phyloP scores from a whole-genome alignment of 1,284 basidiomycete genomes.

The Coniferiporia sulphurascens region DNA sequence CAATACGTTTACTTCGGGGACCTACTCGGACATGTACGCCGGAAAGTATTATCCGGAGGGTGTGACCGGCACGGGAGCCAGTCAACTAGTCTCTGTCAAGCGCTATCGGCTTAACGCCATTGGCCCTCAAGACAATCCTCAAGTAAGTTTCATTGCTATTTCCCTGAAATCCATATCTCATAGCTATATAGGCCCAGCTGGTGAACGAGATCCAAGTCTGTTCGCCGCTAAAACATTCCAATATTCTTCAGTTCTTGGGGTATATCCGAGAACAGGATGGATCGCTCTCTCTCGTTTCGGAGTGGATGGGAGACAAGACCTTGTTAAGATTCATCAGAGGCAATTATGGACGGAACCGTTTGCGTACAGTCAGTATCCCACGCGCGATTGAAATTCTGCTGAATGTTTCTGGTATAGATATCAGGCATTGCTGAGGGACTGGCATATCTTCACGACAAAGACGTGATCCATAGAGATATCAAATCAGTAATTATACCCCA shows the following conservation, averaged over 20 bases:
- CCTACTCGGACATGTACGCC: too few species aligned
- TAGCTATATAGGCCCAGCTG: neutral
- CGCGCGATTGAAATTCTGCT: too few species aligned
- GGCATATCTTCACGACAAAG: constrained; percentile 1
- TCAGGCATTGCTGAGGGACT: constrained; percentile 7
- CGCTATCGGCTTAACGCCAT: too few species aligned
- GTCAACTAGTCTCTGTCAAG: too few species aligned
- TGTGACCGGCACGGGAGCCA: too few species aligned
- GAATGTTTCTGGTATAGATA: neutral
- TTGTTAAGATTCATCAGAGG: neutral
- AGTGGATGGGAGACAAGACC: constrained; percentile 12
- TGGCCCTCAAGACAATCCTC: too few species aligned
- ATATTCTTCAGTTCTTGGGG: constrained; percentile 12
- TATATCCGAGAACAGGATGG: neutral
- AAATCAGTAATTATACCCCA: neutral
- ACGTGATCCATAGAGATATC: constrained; percentile 2
- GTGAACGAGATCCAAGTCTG: constrained; percentile 10
- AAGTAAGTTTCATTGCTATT: too few species aligned
- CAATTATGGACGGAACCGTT: neutral
- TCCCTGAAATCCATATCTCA: too few species aligned
- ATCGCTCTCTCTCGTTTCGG: neutral
- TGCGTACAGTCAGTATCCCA: neutral
- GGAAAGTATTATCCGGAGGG: too few species aligned
- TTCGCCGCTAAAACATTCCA: constrained; percentile 9
- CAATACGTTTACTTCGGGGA: too few species aligned